A percentile compares a stretch with the other conserved stretches of the same genome.
These are phyloP conservation scores for Candida sithepensis DNA, from an alignment of 805 yeast genomes.

Conservation along the genomic window DNA sequence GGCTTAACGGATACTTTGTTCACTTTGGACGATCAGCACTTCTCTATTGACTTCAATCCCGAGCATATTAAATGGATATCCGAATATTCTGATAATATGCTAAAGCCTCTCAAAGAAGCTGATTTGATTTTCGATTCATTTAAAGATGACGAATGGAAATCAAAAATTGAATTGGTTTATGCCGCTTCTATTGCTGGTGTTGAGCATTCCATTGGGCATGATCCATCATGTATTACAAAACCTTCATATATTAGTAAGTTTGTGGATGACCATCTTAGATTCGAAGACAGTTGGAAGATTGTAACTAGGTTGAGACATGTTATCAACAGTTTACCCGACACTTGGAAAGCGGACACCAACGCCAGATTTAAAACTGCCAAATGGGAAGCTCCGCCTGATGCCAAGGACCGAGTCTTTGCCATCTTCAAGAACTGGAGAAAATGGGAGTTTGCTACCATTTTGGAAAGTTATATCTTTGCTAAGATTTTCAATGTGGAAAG, in stretches of 20 bases:
- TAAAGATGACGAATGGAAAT: conserved; percentile 13
- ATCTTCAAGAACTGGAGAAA: conserved; percentile 79
- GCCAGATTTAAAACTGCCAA: conserved; percentile 26
- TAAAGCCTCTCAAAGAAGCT: conserved; percentile 10
- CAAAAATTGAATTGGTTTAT: conserved; percentile 39
- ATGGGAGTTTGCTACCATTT: conserved; percentile 78
- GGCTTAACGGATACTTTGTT: conserved; percentile 1
- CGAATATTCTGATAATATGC: conserved; percentile 6
- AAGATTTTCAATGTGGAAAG: conserved; percentile 40
- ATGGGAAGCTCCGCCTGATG: conserved; percentile 48
- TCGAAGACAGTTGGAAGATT: conserved; percentile 84
- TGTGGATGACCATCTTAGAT: conserved; percentile 68
- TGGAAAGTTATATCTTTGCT: conserved; percentile 52
- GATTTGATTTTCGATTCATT: conserved; percentile 5
- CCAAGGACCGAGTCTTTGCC: conserved; percentile 49
- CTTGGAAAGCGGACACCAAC: conserved; percentile 42
- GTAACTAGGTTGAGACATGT: conserved; percentile 77
- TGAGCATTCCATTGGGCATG: conserved; percentile 57
- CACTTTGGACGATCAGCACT: conserved; percentile 14
- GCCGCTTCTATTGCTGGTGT: conserved; percentile 37
- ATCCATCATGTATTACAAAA: conserved; percentile 85
- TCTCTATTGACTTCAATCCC: conserved; percentile 19
- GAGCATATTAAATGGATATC: conserved; percentile 18
- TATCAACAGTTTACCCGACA: conserved; percentile 49
- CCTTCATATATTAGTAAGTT: conserved; percentile 81